Evolutionary conservation across 2,329 filamentous ascomycete species (phyloP), one percentile per base, ranked within the genome.

Genomic region (Colletotrichum sp.): DNA sequence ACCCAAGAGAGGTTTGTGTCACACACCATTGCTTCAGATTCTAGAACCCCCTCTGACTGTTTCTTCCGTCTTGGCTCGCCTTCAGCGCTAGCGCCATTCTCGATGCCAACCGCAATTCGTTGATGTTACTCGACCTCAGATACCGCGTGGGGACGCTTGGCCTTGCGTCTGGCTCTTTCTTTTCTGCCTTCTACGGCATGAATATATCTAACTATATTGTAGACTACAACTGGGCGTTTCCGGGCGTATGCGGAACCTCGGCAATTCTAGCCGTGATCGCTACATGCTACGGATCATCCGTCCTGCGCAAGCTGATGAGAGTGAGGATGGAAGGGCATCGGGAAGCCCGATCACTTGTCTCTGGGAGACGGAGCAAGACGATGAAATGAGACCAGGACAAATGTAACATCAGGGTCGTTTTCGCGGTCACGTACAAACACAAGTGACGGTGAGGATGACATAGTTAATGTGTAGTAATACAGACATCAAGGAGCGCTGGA

Each of bases 181-280:
- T 98, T 81, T 97, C 97, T 13, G 96, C 96, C 16, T 92, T 99
- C n/a, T 99, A 99, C 89, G 96, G 96, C 80, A 99, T 99, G 96
- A 99, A 99, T 86, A 88, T 99, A 78, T 97, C 98, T 83, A 99
- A 99, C 86, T 99, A 98, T 84, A 95, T 99, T 80, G 96, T 99
- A 87, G 96, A 99, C 84, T 96, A 94, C 3, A 91, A 95, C 84
- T 91, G 95, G 84, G 96, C 96, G 10, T 98, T 99, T 84, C 90
- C 90, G 62, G 91, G 91, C 68, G 93, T 99, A 75, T 95, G 94
- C 4, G 89, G 87, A 18, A 88, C 91, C 76, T 97, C 95, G 74
- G 90, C 93, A 71, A 81, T 93, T 72, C 92, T 96, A 83, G 95
- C 95, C 15, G 90, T 93, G 68, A 80, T 96, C 9, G 95, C 98